Percentiles rank a stretch among this genome's conserved stretches.
Conservation (phyloP, 1,284 basidiomycete species). For the Cystobasidium slooffiae region DNA sequence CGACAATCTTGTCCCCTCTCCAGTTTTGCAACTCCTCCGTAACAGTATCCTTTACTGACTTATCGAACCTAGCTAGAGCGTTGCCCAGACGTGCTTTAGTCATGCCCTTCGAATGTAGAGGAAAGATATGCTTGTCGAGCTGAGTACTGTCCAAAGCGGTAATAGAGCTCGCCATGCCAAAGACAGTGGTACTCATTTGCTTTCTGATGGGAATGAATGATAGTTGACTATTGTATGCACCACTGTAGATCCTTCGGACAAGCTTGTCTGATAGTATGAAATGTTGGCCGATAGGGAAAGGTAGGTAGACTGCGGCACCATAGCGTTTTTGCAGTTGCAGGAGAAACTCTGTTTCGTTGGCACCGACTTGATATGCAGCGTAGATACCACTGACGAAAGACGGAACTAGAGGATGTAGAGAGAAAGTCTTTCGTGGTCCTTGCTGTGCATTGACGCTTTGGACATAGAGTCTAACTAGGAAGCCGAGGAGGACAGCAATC, state of each 20-base stretch:
- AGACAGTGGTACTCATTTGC: conserved; percentile 44
- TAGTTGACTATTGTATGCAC: conserved; percentile 36
- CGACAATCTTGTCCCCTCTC: conserved; percentile 30
- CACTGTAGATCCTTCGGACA: conserved; percentile 44
- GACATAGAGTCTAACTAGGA: background rate
- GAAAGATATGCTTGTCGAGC: conserved; percentile 46
- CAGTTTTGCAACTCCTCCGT: conserved; percentile 18
- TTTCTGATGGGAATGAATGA: conserved; percentile 50
- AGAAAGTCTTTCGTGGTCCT: conserved; percentile 23
- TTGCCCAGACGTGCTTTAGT: conserved; percentile 33
- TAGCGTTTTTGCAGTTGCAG: conserved; percentile 28
- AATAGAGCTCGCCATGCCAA: conserved; percentile 29
- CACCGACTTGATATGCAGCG: conserved; percentile 42
- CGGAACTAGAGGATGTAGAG: conserved; percentile 30
- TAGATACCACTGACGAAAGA: conserved; percentile 30
- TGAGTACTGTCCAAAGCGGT: conserved; percentile 14
- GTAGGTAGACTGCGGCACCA: conserved; percentile 45
- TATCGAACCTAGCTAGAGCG: conserved; percentile 42
- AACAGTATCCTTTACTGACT: conserved; percentile 7
- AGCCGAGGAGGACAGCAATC: background rate
- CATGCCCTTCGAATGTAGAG: conserved; percentile 44
- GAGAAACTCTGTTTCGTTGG: conserved; percentile 48
- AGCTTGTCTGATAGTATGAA: conserved; percentile 40
- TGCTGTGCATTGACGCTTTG: background rate
- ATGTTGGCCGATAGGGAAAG: conserved; percentile 48